Base-by-base conservation (phyloP, 345 rosid genomes). In the Schrenkiella parvula region DNA sequence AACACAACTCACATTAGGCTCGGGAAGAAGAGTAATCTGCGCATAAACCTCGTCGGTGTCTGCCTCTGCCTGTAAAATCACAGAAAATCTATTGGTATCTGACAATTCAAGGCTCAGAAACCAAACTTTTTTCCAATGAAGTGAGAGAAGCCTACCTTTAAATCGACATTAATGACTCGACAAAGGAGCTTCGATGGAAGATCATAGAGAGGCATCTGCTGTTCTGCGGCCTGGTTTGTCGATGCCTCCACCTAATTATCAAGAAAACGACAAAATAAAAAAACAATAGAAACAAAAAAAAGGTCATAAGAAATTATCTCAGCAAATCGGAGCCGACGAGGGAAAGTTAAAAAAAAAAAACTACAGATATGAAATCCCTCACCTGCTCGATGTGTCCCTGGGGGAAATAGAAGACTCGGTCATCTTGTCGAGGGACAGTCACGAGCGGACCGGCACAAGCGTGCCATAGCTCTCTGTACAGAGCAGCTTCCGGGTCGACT, bases 311-410 rank as follows among this genome's bases (percentile, higher is more conserved):
- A 34, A 32, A 46, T 51, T 34, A 37, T 31, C 25, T 54, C 26
- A 34, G 29, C 6, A 47, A 25, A 51, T 15, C 39, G 9, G 41
- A 72, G 26, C 0, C 46, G 26, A n/a, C 9, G 23, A 72, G 1
- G 8, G 21, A 31, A 35, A 31, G 38, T 42, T 4, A 41, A 21
- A 48, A 28, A 46, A 22, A 57, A 26, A 29, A 12, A 25, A 28
- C 23, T 22, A n/a, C 17, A n/a, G 17, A 64, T 19, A 48, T 19
- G 12, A 55, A 6, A 73, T 15, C 25, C n/a, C n/a, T 18, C 72
- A 92, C 96, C 92, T 92, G 98, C 77, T 92, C 98, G 73, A 92
- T 86, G 81, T 92, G 98, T 21, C 98, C 98, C 67, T 88, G 98
- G 48, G 96, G 96, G 43, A 92, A 92, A 82, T 92, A 92, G 66